Percentiles rank a stretch among this genome's conserved stretches.
These are phyloP conservation scores for Sclerotinia trifoliorum DNA, from an alignment of 2,329 filamentous ascomycete genomes.

Conservation along the genomic window DNA sequence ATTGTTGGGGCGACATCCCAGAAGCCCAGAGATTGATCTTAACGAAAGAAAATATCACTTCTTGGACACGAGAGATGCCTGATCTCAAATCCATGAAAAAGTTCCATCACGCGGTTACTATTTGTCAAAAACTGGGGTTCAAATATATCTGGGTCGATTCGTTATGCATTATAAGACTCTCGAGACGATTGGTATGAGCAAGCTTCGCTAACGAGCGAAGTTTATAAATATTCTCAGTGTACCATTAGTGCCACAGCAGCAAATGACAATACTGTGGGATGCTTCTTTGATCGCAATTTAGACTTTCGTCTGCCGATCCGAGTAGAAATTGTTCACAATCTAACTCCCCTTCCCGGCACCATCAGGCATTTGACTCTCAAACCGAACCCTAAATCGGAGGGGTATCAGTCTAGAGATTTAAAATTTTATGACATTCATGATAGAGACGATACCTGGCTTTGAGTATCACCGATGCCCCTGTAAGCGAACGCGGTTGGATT, in stretches of 20 bases:
- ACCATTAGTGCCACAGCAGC: background rate
- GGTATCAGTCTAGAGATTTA: rapidly evolving
- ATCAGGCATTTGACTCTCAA: background rate
- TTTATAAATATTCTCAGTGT: background rate
- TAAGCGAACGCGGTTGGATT: background rate
- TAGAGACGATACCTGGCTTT: too few species aligned
- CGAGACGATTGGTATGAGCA: background rate
- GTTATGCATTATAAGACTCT: background rate
- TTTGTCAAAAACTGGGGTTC: background rate
- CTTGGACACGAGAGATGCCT: background rate
- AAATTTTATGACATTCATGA: background rate
- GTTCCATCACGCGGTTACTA: background rate
- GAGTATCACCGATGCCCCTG: background rate
- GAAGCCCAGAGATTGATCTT: background rate
- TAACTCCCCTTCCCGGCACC: rapidly evolving
- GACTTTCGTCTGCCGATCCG: background rate
- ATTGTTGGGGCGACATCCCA: background rate
- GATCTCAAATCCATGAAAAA: background rate
- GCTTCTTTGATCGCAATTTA: background rate
- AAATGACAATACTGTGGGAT: background rate
- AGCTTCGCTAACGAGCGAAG: background rate
- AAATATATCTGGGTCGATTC: background rate
- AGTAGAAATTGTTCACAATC: background rate
- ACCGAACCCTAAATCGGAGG: background rate
- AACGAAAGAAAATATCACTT: rapidly evolving